Percentiles rank a stretch among this genome's conserved stretches.
Evolutionary conservation across 129 eudicot genomes (phyloP).

Genomic region (Apium graveolens): DNA sequence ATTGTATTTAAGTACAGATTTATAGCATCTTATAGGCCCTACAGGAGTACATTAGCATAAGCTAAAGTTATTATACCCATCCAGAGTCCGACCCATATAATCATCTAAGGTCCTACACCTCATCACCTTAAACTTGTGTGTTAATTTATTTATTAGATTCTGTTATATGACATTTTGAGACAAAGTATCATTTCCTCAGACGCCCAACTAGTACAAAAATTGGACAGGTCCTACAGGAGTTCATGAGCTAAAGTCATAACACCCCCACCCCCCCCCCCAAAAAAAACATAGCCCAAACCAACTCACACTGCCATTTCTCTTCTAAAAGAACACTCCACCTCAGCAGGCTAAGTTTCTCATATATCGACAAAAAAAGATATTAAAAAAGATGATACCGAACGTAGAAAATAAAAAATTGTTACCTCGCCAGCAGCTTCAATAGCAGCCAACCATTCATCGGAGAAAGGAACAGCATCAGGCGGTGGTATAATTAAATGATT

Average conservation of each 20-base stretch:
- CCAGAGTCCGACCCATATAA: not conserved
- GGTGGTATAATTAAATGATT: constrained; percentile 32
- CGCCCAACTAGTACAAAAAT: not conserved
- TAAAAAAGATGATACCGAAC: not conserved
- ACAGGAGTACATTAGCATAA: not conserved
- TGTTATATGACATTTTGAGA: not conserved
- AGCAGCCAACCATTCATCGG: constrained; percentile 99
- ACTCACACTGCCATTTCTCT: not conserved
- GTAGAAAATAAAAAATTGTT: constrained; percentile 1
- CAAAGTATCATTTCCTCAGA: not conserved
- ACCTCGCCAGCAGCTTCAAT: constrained; percentile 99
- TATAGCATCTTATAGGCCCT: not conserved
- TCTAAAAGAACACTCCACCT: not conserved
- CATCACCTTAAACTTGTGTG: too few relatives aligned
- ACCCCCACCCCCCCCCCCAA: not conserved
- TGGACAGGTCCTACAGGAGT: not conserved
- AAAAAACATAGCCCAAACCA: not conserved
- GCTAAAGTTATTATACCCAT: not conserved
- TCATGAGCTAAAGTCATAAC: not conserved
- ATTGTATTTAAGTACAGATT: not conserved
- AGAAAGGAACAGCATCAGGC: constrained; percentile 75
- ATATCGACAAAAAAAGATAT: not conserved
- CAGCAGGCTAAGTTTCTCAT: not conserved
- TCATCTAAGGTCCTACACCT: not conserved
- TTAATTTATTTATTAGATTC: too few relatives aligned